Evolutionary conservation across 768 basidiomycete species (phyloP).

Genomic region (Naganishia vaughanmartiniae): DNA sequence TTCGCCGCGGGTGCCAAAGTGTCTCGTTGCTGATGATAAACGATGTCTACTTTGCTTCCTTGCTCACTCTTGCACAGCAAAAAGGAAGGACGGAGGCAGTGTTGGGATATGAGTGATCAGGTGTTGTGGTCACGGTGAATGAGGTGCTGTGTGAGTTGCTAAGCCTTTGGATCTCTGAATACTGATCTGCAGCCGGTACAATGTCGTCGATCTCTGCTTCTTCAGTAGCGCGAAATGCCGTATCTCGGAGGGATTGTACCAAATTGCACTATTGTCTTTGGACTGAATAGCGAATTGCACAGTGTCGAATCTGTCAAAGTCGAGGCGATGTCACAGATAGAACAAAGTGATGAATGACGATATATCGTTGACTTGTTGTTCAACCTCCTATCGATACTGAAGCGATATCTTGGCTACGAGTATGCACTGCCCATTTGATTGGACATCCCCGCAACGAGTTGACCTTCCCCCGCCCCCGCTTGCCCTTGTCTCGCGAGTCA

Average conservation of each 20-base stretch:
- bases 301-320: not conserved
- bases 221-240: conserved; percentile 19
- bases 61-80: not conserved
- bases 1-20: not conserved
- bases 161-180: conserved; percentile 2
- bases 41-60: conserved; percentile 11
- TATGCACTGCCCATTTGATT: conserved; percentile 3
- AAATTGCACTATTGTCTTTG: not conserved
- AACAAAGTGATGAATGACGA: not conserved
- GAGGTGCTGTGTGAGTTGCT: too few relatives aligned
- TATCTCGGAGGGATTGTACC: not conserved
- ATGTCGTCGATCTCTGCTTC: conserved; percentile 7
- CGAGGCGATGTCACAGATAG: not conserved
- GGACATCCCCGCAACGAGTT: conserved; percentile 16
- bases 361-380: not conserved
- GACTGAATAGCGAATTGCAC: conserved; percentile 2
- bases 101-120: not conserved
- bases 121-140: not conserved
- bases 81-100: not conserved
- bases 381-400: not conserved
- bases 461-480: not conserved
- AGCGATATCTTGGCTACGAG: conserved; percentile 12
- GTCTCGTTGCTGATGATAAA: conserved; percentile 14
- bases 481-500: not conserved
- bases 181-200: conserved; percentile 8